Evolutionary conservation across 768 basidiomycete genomes (phyloP), one percentile per base, ranked within the genome.

Genomic region (Naganishia kalamii): DNA sequence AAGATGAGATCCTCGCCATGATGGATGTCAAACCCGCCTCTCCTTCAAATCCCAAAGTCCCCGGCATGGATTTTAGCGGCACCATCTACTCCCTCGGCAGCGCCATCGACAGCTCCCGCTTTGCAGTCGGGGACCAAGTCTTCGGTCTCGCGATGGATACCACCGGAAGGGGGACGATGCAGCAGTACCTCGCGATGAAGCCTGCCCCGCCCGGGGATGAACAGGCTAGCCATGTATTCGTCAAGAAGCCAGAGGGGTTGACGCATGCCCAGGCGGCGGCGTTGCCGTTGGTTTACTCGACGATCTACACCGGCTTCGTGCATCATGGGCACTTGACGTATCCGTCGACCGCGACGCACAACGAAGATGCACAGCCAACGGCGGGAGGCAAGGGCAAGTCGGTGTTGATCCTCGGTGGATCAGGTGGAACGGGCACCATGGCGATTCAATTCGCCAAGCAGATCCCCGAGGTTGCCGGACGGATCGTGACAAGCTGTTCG

Each of bases 391-490:
- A 44, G 25, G 85, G 83, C 1, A 85, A 86, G 70, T 81, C 81
- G 1, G 78, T 90, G 3, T 83, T 89, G 69, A 79, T 90, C 70
- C 86, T 87, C 63, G 88, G 88, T 0, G 88, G 87, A 4, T 86
- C 85, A 57, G 84, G 86, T 0, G 78, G 84, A 13, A 86, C 88
- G 1, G 88, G 88, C 4, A 78, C 81, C n/a, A 83, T 83, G 69
- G 88, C 86, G 0, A 86, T 89, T 51, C 87, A 89, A 73, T 72
- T 89, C 11, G 87, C 88, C 8, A 89, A 88, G 71, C 81, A 83
- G 0, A 80, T 79, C 66, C 35, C 35, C n/a, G 62, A 48, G 23
- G 47, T 35, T 13, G 30, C n/a, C 15, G 62, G 62, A 4, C 25
- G 50, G 19, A 87, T 89, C 4, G 79, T 83, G 1, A 83, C 84